Base-by-base conservation (phyloP, 352 stramenopile genomes). In the Globisporangium nodosum region DNA sequence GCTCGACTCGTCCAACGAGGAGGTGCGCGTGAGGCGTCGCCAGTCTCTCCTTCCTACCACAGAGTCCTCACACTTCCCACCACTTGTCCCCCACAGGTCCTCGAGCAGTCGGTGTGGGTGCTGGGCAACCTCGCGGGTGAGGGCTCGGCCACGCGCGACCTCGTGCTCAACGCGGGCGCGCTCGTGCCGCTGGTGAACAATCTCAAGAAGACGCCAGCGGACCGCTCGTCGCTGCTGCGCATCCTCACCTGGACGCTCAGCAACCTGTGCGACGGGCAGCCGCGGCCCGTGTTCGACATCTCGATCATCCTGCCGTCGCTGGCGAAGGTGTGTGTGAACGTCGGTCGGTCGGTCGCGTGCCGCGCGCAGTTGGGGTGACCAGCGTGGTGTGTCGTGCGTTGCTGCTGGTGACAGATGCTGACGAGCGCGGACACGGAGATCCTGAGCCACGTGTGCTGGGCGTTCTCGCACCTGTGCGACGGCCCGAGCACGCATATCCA, bases 381-480 rank as follows among this genome's bases (percentile, higher is more conserved):
- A 9, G 31, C 31, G 31, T 35, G 31, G 24, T 27, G 24, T 27
- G 24, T 27, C 24, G 24, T 27, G 24, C 8, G 31, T 35, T 12
- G 40, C 6, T 30, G 16, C 20, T 52, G 7, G 9, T 49, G 5
- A 21, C 30, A 93, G 71, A 93, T 99, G 79, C 75, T 99, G 6
- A 85, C 90, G 33, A 96, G 87, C 55, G 87, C 89, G 6, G 96
- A 99, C 73, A 92, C 92, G 18, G 96, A 99, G 75, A 96, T 99
- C 54, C 73, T 97, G 58, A 94, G 84, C 54, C 87, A 96, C 49
- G 85, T 98, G 12, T 99, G 96, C 61, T 99, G 95, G 93, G 96
- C 97, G 15, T 92, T 99, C 48, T 98, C 88, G 58, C 96, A 99
- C 74, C 70, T 99, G 51, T 99, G 96, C 60, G 97, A 99, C 69